Base-by-base conservation (phyloP, 2,329 filamentous ascomycete genomes). In the Lecanicillium sp. region DNA sequence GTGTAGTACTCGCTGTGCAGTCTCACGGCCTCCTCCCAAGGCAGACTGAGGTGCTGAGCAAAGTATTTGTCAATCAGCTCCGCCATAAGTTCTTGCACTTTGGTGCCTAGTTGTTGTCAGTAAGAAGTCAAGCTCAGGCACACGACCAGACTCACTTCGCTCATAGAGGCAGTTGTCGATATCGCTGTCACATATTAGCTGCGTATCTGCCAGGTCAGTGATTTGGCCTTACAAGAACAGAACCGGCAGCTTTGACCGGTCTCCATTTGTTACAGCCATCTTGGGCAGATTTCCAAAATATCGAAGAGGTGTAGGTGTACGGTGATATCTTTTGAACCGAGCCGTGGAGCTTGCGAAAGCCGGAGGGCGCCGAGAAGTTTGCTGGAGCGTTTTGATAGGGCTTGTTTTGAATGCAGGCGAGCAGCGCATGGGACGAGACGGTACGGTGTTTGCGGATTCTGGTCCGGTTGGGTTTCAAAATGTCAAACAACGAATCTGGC, bases 161-260 rank as follows among this genome's bases (percentile, higher is more conserved):
- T 90, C 83, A 61, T 96, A 97, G 48, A 97, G 79, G 68, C 94
- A 98, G 63, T 98, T 98, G 74, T 98, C 93, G 62, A 98, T 97
- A 64, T 98, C 93, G 62, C 96, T 97, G 12, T 27, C 7, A 11
- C 11, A 14, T 15, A 19, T 36, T 30, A 44, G 36, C 21, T 5
- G 19, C 23, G n/a, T 3, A 1, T 14, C 24, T 26, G 11, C 10
- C 6, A 23, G 19, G 10, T 42, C 38, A n/a, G 39, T 6, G n/a
- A 12, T 17, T 23, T 21, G 14, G 4, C 33, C 65, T 35, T 53
- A 72, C 69, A 72, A 72, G 61, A 72, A 72, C 27, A 72, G 55
- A 9, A 72, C 68, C 44, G 67, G 66, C 52, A 67, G 71, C 39
- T 53, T 51, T 46, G 60, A 32, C 30, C 48, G 52, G 35, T 59